These are phyloP conservation scores for Dillenia suffruticosa DNA, from an alignment of 164 flowering plant species.

Conservation along the genomic window DNA sequence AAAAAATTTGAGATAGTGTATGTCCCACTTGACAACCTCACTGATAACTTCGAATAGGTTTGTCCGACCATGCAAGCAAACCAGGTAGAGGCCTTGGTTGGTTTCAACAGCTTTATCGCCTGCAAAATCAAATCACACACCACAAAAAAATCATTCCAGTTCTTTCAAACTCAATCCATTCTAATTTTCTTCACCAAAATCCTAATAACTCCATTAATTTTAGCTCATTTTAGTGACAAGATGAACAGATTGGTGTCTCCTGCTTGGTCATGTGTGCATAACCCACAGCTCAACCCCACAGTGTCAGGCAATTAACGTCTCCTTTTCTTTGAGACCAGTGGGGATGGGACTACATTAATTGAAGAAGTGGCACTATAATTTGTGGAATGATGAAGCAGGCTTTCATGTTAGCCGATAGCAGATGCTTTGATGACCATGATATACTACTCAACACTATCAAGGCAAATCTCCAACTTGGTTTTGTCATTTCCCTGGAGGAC, in stretches of 20 bases:
- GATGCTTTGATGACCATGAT: conserved; percentile 18
- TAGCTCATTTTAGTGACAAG: conserved; percentile 11
- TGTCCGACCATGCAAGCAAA: conserved; percentile 87
- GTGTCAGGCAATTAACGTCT: conserved; percentile 4
- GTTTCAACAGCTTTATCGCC: conserved; percentile 75
- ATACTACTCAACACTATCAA: conserved; percentile 87
- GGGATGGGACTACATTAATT: conserved; percentile 9
- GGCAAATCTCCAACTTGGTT: conserved; percentile 83
- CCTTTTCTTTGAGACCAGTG: conserved; percentile 7
- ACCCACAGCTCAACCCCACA: conserved; percentile 27
- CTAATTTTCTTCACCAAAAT: conserved; percentile 12
- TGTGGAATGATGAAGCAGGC: neutral
- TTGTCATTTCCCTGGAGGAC: conserved; percentile 86
- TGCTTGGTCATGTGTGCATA: conserved; percentile 12
- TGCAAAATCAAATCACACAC: conserved; percentile 44
- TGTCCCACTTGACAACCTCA: conserved; percentile 82
- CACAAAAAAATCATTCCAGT: conserved; percentile 21
- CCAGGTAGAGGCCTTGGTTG: conserved; percentile 61
- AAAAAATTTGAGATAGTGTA: neutral
- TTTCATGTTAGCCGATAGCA: conserved; percentile 7
- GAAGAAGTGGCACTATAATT: conserved; percentile 2
- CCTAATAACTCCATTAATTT: conserved; percentile 22
- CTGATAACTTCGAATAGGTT: conserved; percentile 87
- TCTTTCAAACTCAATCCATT: conserved; percentile 21
- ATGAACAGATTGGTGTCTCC: conserved; percentile 17